These are phyloP conservation scores for Silene uniflora DNA, from an alignment of 148 eudicot species.

Conservation along the genomic window DNA sequence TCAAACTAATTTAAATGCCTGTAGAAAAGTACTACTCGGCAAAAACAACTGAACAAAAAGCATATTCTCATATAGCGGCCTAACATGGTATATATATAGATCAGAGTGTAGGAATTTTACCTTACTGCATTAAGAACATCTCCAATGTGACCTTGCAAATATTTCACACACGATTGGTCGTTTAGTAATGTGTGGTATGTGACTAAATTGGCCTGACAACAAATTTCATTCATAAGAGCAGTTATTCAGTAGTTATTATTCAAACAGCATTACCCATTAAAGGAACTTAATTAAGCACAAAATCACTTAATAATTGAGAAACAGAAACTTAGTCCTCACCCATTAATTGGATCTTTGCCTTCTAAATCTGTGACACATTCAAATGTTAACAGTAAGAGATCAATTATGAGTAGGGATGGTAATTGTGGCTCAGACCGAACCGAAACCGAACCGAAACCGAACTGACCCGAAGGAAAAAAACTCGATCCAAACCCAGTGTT, in stretches of 20 bases:
- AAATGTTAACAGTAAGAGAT: neutral
- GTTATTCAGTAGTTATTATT: neutral
- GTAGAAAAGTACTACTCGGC: too few relatives aligned
- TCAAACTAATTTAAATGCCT: too few relatives aligned
- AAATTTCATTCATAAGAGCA: neutral
- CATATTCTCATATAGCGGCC: too few relatives aligned
- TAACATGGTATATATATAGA: too few relatives aligned
- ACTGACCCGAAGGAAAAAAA: too few relatives aligned
- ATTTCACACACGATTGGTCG: constrained; percentile 45
- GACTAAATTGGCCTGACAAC: constrained; percentile 33
- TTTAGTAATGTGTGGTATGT: constrained; percentile 25
- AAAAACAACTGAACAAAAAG: too few relatives aligned
- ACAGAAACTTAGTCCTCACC: constrained; percentile 9
- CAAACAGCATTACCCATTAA: too few relatives aligned
- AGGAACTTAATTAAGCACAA: neutral
- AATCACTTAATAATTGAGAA: neutral
- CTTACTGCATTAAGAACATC: constrained; percentile 35
- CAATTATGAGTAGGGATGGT: neutral
- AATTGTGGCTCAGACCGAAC: too few relatives aligned
- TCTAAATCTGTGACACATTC: constrained; percentile 15
- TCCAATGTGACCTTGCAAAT: constrained; percentile 39
- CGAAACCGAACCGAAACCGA: too few relatives aligned
- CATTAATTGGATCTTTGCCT: constrained; percentile 8
- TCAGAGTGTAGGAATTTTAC: too few relatives aligned
- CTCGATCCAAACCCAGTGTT: too few relatives aligned